A percentile compares a stretch with the other conserved stretches of the same genome.
Evolutionary conservation across 352 stramenopile genomes (phyloP).

Genomic region (Phytophthora aleatoria): DNA sequence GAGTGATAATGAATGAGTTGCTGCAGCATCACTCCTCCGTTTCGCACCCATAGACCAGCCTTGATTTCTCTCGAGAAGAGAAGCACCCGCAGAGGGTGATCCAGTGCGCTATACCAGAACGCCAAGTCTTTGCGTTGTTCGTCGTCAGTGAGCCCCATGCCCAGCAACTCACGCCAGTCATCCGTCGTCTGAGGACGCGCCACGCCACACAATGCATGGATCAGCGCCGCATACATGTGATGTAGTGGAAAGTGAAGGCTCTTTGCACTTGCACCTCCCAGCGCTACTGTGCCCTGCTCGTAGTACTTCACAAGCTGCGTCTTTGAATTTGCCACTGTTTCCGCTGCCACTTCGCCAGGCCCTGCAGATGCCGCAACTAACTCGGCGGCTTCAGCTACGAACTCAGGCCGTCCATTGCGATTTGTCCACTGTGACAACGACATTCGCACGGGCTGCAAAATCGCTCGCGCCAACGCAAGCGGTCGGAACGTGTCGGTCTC

Average conservation of each 20-base stretch:
- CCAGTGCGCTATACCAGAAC: slow-evolving; percentile 53
- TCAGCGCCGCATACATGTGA: slow-evolving; percentile 70
- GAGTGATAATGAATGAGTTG: slow-evolving; percentile 83
- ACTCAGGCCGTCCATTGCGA: slow-evolving; percentile 46
- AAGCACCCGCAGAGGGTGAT: slow-evolving; percentile 63
- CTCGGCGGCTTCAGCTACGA: slow-evolving; percentile 16
- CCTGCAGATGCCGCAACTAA: slow-evolving; percentile 6
- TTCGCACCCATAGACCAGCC: slow-evolving; percentile 74
- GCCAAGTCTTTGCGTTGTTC: slow-evolving; percentile 34
- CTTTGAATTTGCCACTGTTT: slow-evolving; percentile 5
- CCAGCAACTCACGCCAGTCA: slow-evolving; percentile 60
- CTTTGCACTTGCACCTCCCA: slow-evolving; percentile 43
- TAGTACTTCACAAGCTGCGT: slow-evolving; percentile 47
- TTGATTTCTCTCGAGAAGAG: slow-evolving; percentile 78
- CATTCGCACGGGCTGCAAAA: slow-evolving; percentile 50
- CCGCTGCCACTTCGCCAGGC: slow-evolving; percentile 21
- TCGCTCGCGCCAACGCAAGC: slow-evolving; percentile 44
- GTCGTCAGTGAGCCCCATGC: slow-evolving; percentile 19
- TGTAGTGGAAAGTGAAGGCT: slow-evolving; percentile 83
- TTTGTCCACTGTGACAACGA: slow-evolving; percentile 38
- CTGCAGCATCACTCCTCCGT: slow-evolving; percentile 82
- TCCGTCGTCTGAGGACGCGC: slow-evolving; percentile 40
- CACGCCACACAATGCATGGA: slow-evolving; percentile 56
- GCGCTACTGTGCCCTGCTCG: slow-evolving; percentile 31
- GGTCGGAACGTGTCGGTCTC: slow-evolving; percentile 34